Conservation (phyloP, 345 rosid genomes). For the rapeseed (Brassica napus) region Da-Ae NC_063434.1:26864501-26865000, state of each 20-base stretch:
- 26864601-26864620: not conserved
- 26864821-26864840: not conserved
- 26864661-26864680: not conserved
- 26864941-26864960: not conserved
- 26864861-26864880: conserved; percentile 7
- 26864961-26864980: not conserved
- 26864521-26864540: not conserved
- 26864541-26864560: not conserved
- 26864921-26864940: too few species aligned
- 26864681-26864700: not conserved
- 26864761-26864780: conserved; percentile 1
- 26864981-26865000: not conserved
- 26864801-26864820: not conserved
- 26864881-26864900: not conserved
- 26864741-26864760: not conserved
- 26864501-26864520: not conserved
- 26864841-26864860: not conserved
- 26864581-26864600: not conserved
- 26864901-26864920: too few species aligned
- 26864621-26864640: not conserved
- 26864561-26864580: conserved; percentile 9
- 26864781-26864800: not conserved
- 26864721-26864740: not conserved
- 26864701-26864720: not conserved
- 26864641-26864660: not conserved